Evolutionary conservation across 2,329 filamentous ascomycete genomes (phyloP).

Genomic region (Trichoderma atroviride): DNA sequence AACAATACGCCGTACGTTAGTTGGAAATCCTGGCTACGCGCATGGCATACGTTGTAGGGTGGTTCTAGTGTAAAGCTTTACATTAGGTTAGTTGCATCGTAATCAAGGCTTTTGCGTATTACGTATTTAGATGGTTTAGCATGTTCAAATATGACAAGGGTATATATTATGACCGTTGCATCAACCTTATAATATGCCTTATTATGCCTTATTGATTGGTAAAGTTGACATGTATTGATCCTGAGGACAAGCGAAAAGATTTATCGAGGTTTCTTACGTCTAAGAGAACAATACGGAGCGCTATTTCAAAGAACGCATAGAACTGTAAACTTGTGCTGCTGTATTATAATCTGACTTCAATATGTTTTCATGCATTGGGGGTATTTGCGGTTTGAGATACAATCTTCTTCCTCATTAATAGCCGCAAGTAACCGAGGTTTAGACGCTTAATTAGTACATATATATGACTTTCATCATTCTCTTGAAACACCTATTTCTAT

Average conservation of each 20-base stretch:
- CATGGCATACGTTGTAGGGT: neutral
- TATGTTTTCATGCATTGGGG: neutral
- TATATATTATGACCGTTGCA: neutral
- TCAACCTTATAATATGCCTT: neutral
- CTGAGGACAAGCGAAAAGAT: neutral
- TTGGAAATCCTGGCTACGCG: neutral
- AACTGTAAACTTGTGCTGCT: neutral
- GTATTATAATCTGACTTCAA: neutral
- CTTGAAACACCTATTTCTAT: neutral
- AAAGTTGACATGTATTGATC: accelerated
- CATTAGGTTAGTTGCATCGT: neutral
- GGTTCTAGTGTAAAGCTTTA: neutral
- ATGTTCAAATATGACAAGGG: neutral
- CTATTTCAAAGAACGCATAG: neutral
- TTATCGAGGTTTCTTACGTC: neutral
- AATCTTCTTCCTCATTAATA: neutral
- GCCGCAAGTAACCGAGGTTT: neutral
- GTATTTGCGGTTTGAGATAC: neutral
- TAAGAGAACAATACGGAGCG: neutral
- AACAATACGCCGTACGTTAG: neutral
- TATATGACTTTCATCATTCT: neutral
- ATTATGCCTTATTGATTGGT: neutral
- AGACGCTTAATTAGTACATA: neutral
- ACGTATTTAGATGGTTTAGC: neutral
- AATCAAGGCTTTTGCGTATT: neutral